Conservation (phyloP, 2,329 filamentous ascomycete species). For the Alternaria alternata region DNA sequence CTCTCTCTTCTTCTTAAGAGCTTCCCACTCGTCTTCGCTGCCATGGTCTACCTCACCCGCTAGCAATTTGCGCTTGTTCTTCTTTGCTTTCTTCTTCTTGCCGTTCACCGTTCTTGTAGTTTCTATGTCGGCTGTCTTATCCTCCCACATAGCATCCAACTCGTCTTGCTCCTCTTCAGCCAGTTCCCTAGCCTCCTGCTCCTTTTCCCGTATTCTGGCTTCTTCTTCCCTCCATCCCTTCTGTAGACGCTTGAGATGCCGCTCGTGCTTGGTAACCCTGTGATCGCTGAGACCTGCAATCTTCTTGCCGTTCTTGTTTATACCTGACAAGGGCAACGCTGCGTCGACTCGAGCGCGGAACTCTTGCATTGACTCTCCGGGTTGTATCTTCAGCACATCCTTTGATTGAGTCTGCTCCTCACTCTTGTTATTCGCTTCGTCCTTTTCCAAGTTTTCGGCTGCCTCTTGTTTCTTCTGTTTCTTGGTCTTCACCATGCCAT, state of each 20-base stretch:
- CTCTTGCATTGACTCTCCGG: slow-evolving; percentile 82
- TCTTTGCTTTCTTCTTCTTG: slow-evolving; percentile 59
- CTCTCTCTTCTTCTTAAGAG: slow-evolving; percentile 64
- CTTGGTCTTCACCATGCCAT: slow-evolving; percentile 64
- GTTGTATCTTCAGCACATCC: slow-evolving; percentile 65
- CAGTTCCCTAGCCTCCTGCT: slow-evolving; percentile 77
- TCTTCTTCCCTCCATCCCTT: slow-evolving; percentile 66
- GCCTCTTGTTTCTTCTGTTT: slow-evolving; percentile 55
- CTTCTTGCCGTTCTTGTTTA: slow-evolving; percentile 69
- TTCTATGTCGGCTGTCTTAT: slow-evolving; percentile 69
- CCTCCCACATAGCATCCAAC: slow-evolving; percentile 69
- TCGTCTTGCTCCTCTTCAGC: slow-evolving; percentile 69
- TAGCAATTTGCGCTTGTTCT: slow-evolving; percentile 60
- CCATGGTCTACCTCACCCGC: slow-evolving; percentile 61
- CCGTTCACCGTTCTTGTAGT: slow-evolving; percentile 54
- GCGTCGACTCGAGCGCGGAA: slow-evolving; percentile 86
- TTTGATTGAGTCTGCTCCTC: slow-evolving; percentile 31
- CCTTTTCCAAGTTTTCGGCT: slow-evolving; percentile 12
- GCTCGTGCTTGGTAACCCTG: slow-evolving; percentile 79
- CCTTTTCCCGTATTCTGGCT: slow-evolving; percentile 69
- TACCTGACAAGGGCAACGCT: slow-evolving; percentile 76
- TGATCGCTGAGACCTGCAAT: slow-evolving; percentile 71
- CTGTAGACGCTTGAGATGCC: slow-evolving; percentile 71
- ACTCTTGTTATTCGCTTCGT: slow-evolving; percentile 23
- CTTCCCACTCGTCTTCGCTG: slow-evolving; percentile 80